These are phyloP conservation scores for Neoboletus magnificus DNA, from an alignment of 768 basidiomycete genomes.

Conservation along the genomic window DNA sequence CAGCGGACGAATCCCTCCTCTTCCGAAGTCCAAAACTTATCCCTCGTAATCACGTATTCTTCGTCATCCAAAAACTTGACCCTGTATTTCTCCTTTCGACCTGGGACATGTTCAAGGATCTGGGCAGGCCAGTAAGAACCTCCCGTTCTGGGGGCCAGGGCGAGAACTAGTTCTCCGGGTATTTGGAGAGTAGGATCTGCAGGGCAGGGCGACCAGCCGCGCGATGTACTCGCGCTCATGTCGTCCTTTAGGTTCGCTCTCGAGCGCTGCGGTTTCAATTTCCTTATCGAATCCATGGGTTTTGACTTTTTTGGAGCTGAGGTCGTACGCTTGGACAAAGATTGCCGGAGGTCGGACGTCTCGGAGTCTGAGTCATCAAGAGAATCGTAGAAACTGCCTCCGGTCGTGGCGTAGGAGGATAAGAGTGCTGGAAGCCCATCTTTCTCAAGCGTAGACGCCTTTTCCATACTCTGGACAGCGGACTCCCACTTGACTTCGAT, in stretches of 20 bases:
- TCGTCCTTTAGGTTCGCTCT: conserved; percentile 16
- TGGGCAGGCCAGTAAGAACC: conserved; percentile 64
- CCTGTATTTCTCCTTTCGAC: conserved; percentile 45
- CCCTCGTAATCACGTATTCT: conserved; percentile 40
- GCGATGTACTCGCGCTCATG: conserved; percentile 1
- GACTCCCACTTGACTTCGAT: conserved; percentile 43
- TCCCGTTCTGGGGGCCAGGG: conserved; percentile 33
- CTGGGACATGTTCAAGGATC: conserved; percentile 47
- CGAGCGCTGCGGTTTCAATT: conserved; percentile 16
- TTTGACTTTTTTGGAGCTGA: conserved; percentile 6
- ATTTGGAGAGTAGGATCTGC: conserved; percentile 51
- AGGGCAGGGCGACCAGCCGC: conserved; percentile 39
- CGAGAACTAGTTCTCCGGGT: conserved; percentile 67
- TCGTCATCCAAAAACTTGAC: conserved; percentile 59
- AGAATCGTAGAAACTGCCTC: conserved; percentile 23
- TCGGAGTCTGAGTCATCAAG: conserved; percentile 27
- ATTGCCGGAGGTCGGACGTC: conserved; percentile 6
- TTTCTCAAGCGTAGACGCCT: conserved; percentile 40
- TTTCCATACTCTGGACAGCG: conserved; percentile 47
- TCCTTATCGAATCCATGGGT: conserved; percentile 10
- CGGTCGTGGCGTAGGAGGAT: conserved; percentile 26
- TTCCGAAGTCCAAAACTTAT: conserved; percentile 31
- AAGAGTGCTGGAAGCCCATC: conserved; percentile 48
- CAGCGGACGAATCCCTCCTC: conserved; percentile 59
- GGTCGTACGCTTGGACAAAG: background rate